Evolutionary conservation across 2,329 filamentous ascomycete species (phyloP), one percentile per base, ranked within the genome.

Genomic region (Sporothrix dimorphospora): DNA sequence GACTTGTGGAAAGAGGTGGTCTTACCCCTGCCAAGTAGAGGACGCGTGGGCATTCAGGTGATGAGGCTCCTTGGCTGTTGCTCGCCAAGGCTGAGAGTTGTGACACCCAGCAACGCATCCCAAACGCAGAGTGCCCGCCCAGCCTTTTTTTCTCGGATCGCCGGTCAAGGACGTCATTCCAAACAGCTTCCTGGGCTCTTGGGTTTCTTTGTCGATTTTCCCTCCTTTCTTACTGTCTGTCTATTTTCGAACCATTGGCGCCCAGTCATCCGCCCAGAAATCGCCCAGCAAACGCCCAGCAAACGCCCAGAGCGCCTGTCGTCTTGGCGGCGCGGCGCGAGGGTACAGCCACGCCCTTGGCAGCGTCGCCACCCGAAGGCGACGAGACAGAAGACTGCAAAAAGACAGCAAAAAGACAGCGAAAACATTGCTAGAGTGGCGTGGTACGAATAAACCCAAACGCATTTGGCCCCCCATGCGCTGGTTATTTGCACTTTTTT

Each of bases 171-270:
- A 45, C 59, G 59, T 63, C 59, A 63, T 65, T 65, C 59, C 59
- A 45, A 45, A 12, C 59, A 42, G 57, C 1, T 14, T 40, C n/a
- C 12, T 61, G 19, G 30, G 34, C 30, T 59, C 27, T 40, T 21
- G 8, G 16, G 30, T 45, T 65, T 27, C 38, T 27, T 16, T 42
- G 38, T 27, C 38, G 59, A 34, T 47, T 47, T 47, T 16, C 19
- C 6, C 47, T n/a, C 1, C 2, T 49, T 6, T 49, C 47, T 49
- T 49, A n/a, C n/a, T 49, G 30, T 6, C 3, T 34, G 19, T 65
- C 57, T 65, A 65, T 65, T 65, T 63, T 65, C n/a, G 38, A 65
- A 19, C 38, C 38, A 65, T 67, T 49, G 63, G 63, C 63, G 66
- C 66, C 47, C 66, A 69, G 66, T 11, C 45, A 47, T 16, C 24